Evolutionary conservation across 257 asterid species (phyloP).

Genomic region (Solanum arcanum): DNA sequence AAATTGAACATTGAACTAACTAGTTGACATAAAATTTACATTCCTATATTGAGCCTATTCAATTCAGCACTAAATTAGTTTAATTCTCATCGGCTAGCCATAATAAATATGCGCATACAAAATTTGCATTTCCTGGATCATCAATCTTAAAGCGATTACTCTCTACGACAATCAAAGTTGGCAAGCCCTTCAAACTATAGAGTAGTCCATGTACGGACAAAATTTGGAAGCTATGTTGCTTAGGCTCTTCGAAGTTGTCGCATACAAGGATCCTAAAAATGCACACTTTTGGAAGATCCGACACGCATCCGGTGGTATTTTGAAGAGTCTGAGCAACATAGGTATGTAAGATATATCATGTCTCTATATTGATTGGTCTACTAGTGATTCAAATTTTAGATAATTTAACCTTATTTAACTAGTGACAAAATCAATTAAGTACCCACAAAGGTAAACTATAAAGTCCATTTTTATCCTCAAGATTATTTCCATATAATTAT

Average conservation of each 20-base stretch:
- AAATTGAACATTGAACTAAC: neutral
- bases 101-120: neutral
- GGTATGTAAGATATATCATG: neutral
- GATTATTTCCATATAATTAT: neutral
- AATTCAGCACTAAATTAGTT: neutral
- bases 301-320: neutral
- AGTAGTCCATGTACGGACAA: neutral
- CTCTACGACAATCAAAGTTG: neutral
- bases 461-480: neutral
- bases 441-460: neutral
- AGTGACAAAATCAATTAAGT: neutral
- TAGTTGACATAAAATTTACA: neutral
- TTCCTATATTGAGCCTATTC: neutral
- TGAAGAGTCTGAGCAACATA: neutral
- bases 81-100: neutral
- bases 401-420: neutral
- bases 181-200: neutral
- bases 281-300: neutral
- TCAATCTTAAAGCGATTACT: neutral
- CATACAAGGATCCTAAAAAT: neutral
- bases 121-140: neutral
- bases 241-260: neutral
- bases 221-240: neutral
- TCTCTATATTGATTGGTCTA: neutral
- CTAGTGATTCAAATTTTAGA: neutral